Evolutionary conservation across 1,284 basidiomycete species (phyloP).

Genomic region (Cryptococcus sp.): DNA sequence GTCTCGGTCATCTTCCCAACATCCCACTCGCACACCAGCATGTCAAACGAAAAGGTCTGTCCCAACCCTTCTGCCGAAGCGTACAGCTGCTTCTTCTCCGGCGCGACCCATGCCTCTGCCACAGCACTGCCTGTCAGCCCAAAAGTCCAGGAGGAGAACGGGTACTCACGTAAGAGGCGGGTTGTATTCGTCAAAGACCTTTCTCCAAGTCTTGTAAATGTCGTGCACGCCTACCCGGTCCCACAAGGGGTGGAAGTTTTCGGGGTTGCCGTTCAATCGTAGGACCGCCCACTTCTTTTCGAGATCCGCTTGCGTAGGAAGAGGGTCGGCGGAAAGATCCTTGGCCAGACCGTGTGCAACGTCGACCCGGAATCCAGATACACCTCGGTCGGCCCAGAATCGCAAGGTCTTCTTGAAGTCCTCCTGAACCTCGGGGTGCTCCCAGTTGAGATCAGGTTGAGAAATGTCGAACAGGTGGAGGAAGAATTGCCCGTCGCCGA

Average conservation of each 20-base stretch:
- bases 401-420: constrained; percentile 62
- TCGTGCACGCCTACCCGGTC: constrained; percentile 29
- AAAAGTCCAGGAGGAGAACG: background rate
- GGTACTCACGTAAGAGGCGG: constrained; percentile 24
- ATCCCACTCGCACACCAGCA: constrained; percentile 14
- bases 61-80: constrained; percentile 19
- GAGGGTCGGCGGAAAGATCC: constrained; percentile 16
- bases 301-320: constrained; percentile 15
- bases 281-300: constrained; percentile 8
- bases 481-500: constrained; percentile 63
- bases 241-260: constrained; percentile 15
- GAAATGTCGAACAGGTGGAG: constrained; percentile 64
- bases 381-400: constrained; percentile 69
- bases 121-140: constrained; percentile 15
- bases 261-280: constrained; percentile 9
- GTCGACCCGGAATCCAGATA: constrained; percentile 61
- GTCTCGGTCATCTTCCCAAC: constrained; percentile 1
- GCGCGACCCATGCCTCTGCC: constrained; percentile 22
- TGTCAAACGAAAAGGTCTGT: constrained; percentile 29
- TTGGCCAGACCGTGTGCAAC: constrained; percentile 35
- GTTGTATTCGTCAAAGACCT: constrained; percentile 33
- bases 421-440: constrained; percentile 58
- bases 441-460: constrained; percentile 77
- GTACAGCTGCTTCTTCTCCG: constrained; percentile 20
- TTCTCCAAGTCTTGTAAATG: constrained; percentile 30